Evolutionary conservation across 1,284 basidiomycete genomes (phyloP).

Genomic region (Acaromyces ingoldii): DNA sequence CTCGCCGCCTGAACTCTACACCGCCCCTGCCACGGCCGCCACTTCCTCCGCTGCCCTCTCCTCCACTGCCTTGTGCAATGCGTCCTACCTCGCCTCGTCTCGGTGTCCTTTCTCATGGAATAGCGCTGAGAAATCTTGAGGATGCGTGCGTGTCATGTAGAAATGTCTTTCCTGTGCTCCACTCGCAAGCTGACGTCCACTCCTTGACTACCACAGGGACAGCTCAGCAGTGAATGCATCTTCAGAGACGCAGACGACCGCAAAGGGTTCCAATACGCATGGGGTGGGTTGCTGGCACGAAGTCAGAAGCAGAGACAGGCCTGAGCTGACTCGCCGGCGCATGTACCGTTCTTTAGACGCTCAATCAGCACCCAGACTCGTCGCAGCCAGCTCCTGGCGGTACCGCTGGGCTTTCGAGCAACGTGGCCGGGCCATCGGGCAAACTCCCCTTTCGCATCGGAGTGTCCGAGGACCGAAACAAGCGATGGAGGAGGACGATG

Average conservation of each 20-base stretch:
- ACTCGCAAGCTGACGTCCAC: too few species aligned
- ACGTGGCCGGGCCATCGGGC: not conserved
- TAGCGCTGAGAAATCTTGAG: not conserved
- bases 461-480: conserved; percentile 75
- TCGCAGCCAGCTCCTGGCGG: conserved; percentile 14
- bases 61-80: too few species aligned
- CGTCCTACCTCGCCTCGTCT: too few species aligned
- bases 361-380: conserved; percentile 9
- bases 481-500: conserved; percentile 86
- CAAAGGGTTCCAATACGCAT: conserved; percentile 66
- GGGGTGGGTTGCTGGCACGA: conserved; percentile 61
- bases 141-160: not conserved
- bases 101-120: too few species aligned
- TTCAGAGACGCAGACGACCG: conserved; percentile 69
- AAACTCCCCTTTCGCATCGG: conserved; percentile 63
- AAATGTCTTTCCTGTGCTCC: not conserved
- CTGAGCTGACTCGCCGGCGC: not conserved
- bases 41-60: too few species aligned
- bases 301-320: not conserved
- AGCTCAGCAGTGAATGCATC: conserved; percentile 59
- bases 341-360: not conserved
- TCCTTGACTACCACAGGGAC: too few species aligned
- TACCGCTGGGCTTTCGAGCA: conserved; percentile 29
- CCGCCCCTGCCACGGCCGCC: too few species aligned
- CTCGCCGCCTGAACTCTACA: too few species aligned